Conservation (phyloP, 306 rosid species). For the Dalbergia oliveri region DNA sequence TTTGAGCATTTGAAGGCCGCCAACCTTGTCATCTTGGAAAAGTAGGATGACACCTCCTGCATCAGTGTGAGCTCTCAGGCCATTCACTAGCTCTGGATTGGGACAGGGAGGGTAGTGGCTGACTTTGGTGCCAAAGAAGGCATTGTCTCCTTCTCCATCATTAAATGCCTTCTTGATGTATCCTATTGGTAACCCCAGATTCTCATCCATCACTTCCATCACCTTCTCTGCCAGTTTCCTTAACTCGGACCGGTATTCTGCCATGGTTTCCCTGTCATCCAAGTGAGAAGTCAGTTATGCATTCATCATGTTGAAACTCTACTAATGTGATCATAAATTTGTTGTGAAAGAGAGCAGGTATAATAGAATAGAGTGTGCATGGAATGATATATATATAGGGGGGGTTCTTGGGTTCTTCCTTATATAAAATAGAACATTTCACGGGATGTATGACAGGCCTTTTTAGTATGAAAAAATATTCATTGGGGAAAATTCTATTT, state of each 20-base stretch:
- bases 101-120: slow-evolving; percentile 99
- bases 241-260: slow-evolving; percentile 73
- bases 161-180: slow-evolving; percentile 80
- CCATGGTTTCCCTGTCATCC: slow-evolving; percentile 83
- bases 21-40: slow-evolving; percentile 88
- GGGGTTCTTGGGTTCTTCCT: slow-evolving; percentile 18
- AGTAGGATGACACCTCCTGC: slow-evolving; percentile 95
- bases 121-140: slow-evolving; percentile 96
- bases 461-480: slow-evolving; percentile 14
- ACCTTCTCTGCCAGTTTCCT: slow-evolving; percentile 72
- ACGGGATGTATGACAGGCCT: slow-evolving; percentile 7
- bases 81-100: slow-evolving; percentile 78
- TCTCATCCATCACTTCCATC: slow-evolving; percentile 95
- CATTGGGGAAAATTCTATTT: not conserved
- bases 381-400: slow-evolving; percentile 11
- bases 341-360: slow-evolving; percentile 3
- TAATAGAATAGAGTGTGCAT: slow-evolving; percentile 30
- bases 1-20: slow-evolving; percentile 95
- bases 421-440: slow-evolving; percentile 30
- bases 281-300: slow-evolving; percentile 26
- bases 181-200: slow-evolving; percentile 75
- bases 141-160: slow-evolving; percentile 66
- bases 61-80: slow-evolving; percentile 95
- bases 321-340: slow-evolving; percentile 10
- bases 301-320: slow-evolving; percentile 35